A percentile compares a stretch with the other conserved stretches of the same genome.
Evolutionary conservation across 176 grass and related monocot genomes (phyloP).

Genomic region (Paspalum vaginatum): DNA sequence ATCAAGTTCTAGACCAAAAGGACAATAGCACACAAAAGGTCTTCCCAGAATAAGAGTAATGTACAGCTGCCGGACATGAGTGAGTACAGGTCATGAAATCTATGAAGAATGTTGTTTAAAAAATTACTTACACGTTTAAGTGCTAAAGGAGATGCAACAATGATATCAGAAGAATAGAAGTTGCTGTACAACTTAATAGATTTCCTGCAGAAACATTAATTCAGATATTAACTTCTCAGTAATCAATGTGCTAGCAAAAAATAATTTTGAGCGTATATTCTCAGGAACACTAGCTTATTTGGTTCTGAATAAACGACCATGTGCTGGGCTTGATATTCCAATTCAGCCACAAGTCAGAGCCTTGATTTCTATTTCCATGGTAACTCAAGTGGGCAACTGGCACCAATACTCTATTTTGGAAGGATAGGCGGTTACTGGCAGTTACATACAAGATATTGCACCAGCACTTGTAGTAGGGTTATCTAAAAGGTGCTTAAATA

Average conservation of each 20-base stretch:
- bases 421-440: too few species aligned
- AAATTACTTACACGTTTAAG: constrained; percentile 69
- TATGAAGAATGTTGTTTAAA: constrained; percentile 1
- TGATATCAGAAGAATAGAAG: constrained; percentile 95
- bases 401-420: too few species aligned
- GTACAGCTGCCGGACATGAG: constrained; percentile 8
- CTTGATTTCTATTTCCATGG: too few species aligned
- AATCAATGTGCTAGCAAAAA: constrained; percentile 21
- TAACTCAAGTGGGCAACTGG: too few species aligned
- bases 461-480: too few species aligned
- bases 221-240: constrained; percentile 31
- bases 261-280: not conserved
- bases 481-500: too few species aligned
- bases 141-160: constrained; percentile 93
- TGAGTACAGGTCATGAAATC: not conserved
- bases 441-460: too few species aligned
- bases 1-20: constrained; percentile 15
- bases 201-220: constrained; percentile 69
- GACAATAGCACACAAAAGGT: not conserved
- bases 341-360: too few species aligned
- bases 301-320: not conserved
- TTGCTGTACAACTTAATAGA: constrained; percentile 87
- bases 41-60: constrained; percentile 27
- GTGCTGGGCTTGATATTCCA: too few species aligned
- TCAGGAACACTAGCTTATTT: not conserved